phyloP scores from a whole-genome alignment of 2,329 filamentous ascomycete genomes.

The Periconia macrospinosa region DNA sequence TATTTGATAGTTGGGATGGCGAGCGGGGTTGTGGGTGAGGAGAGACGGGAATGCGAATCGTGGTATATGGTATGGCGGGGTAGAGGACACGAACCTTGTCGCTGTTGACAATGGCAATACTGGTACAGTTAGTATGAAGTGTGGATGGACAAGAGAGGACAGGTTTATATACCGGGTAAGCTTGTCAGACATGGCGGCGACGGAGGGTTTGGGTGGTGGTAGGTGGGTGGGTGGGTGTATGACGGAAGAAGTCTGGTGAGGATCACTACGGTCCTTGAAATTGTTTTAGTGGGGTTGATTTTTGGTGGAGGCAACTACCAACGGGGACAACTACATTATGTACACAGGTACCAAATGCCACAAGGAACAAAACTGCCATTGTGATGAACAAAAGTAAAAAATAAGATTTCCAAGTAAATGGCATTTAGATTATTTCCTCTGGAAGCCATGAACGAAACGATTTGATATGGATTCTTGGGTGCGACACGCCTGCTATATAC shows the following conservation, averaged over 20 bases:
- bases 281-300: neutral
- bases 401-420: too few relatives aligned
- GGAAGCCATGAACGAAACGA: too few relatives aligned
- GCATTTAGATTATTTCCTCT: too few relatives aligned
- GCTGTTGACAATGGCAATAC: constrained; percentile 97
- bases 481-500: too few relatives aligned
- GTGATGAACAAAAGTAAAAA: too few relatives aligned
- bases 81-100: constrained; percentile 72
- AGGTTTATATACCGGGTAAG: constrained; percentile 75
- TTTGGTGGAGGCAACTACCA: neutral
- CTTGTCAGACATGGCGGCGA: constrained; percentile 76
- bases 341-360: too few relatives aligned
- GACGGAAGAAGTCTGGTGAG: neutral
- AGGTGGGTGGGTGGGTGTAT: neutral
- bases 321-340: too few relatives aligned
- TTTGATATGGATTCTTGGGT: too few relatives aligned
- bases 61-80: constrained; percentile 39
- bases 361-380: too few relatives aligned
- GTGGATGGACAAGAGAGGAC: neutral
- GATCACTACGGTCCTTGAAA: neutral
- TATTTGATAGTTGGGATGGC: constrained; percentile 39
- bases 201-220: neutral
- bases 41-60: neutral
- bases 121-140: constrained; percentile 20
- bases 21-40: too few relatives aligned